Conservation (phyloP, 768 basidiomycete genomes). For the Termitomyces titanicus region DNA sequence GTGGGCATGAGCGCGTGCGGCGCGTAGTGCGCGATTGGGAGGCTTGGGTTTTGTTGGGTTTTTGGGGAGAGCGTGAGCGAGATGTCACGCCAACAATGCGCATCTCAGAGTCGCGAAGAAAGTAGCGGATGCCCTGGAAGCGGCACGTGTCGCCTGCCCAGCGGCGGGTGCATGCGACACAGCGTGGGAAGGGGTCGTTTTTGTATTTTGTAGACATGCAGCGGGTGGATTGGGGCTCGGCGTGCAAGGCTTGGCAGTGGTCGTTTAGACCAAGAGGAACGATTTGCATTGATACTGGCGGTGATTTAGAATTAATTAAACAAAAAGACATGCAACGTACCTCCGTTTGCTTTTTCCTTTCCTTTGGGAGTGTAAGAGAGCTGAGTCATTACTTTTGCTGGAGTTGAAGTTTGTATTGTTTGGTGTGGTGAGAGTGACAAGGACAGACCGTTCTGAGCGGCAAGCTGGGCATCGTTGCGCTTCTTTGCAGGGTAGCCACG, state of each 20-base stretch:
- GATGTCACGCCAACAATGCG: slow-evolving; percentile 58
- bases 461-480: slow-evolving; percentile 64
- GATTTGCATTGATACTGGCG: slow-evolving; percentile 21
- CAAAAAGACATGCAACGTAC: slow-evolving; percentile 9
- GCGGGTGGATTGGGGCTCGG: slow-evolving; percentile 73
- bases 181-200: slow-evolving; percentile 69
- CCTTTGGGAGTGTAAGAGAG: slow-evolving; percentile 39
- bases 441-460: slow-evolving; percentile 63
- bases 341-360: slow-evolving; percentile 42
- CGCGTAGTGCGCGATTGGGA: slow-evolving; percentile 41
- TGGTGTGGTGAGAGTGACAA: too few relatives aligned
- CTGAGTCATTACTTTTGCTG: slow-evolving; percentile 44
- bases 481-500: slow-evolving; percentile 72
- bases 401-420: too few relatives aligned
- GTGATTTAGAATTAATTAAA: not conserved
- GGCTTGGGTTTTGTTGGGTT: slow-evolving; percentile 36
- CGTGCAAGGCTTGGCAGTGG: slow-evolving; percentile 35
- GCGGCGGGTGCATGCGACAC: slow-evolving; percentile 79
- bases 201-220: slow-evolving; percentile 85
- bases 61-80: slow-evolving; percentile 17
- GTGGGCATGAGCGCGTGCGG: slow-evolving; percentile 51
- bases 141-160: slow-evolving; percentile 89
- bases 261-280: slow-evolving; percentile 26
- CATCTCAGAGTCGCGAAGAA: slow-evolving; percentile 58
- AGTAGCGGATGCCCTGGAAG: slow-evolving; percentile 81